phyloP scores from a whole-genome alignment of 345 rosid species.

The Arabis hirsuta region DNA sequence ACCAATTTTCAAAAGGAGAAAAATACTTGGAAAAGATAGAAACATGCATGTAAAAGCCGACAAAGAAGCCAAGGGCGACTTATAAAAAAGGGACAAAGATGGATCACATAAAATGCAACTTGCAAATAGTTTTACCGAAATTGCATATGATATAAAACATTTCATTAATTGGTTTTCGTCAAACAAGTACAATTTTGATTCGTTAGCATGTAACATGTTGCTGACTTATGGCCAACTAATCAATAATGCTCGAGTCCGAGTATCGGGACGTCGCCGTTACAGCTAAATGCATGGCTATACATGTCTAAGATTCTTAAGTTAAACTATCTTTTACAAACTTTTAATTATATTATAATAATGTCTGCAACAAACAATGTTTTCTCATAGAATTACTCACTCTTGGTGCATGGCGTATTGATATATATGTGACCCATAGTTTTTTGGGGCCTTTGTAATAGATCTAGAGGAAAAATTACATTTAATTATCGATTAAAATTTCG shows the following conservation, averaged over 20 bases:
- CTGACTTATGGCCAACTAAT: conserved; percentile 34
- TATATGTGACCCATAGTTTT: background rate
- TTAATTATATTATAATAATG: background rate
- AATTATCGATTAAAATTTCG: background rate
- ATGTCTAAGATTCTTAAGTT: background rate
- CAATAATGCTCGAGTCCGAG: conserved; percentile 21
- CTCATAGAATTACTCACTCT: background rate
- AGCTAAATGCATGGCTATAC: conserved; percentile 12
- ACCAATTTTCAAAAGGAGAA: conserved; percentile 2
- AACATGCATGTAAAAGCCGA: background rate
- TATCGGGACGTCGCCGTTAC: conserved; percentile 14
- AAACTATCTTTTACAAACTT: background rate
- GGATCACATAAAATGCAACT: conserved; percentile 36
- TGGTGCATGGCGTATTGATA: background rate
- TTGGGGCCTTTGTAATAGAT: background rate
- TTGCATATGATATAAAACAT: conserved; percentile 2
- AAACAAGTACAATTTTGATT: conserved; percentile 13
- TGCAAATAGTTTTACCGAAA: conserved; percentile 20
- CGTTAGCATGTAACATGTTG: conserved; percentile 28
- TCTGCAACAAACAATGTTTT: background rate
- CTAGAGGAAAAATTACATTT: background rate
- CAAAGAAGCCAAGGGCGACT: background rate
- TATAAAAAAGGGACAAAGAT: conserved; percentile 6
- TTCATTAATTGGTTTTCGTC: background rate
- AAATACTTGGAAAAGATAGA: conserved; percentile 13